Base-by-base conservation (phyloP, 345 rosid genomes). In the Pelargonium nanum region DNA sequence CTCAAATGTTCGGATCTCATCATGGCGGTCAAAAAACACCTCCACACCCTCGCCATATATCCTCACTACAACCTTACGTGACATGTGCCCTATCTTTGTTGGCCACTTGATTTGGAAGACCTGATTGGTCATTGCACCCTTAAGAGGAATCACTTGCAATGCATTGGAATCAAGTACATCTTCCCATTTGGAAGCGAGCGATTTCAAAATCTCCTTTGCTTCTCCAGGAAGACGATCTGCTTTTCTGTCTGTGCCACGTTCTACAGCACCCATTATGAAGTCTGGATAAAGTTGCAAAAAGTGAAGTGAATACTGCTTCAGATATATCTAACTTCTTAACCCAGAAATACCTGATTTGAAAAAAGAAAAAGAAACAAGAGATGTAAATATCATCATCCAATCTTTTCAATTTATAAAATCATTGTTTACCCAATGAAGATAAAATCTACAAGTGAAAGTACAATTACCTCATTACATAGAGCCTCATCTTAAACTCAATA, bases 31-130 rank as follows among this genome's bases (percentile, higher is more conserved):
- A 68, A 92, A 89, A 71, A 89, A 93, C 10, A 83, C 75, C 16
- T 83, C 97, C 52, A 89, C 96, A 28, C 99, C 99, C 69, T 87
- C 91, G 22, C 99, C 96, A 24, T 92, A 92, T 58, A 92, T 85
- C 76, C 99, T 79, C 68, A 87, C 79, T 59, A 92, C 19, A 66
- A 92, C 83, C 72, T 85, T 77, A 16, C 67, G 67, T 0, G 85
- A 77, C 50, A 67, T 69, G 56, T 67, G 4, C 61, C 60, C 72
- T 23, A 62, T 56, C 66, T 62, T 48, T 60, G 83, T 76, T 0
- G 95, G 90, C 99, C 69, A 78, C 61, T 65, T 79, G 40, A 59
- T 57, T 62, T 60, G 80, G 73, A 59, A 92, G 19, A 89, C 93
- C 80, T 83, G 78, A 63, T 92, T 92, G 7, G 98, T 92, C 95